These are phyloP conservation scores for Pseudogymnoascus sp. DNA, from an alignment of 2,329 filamentous ascomycete genomes.

Conservation along the genomic window DNA sequence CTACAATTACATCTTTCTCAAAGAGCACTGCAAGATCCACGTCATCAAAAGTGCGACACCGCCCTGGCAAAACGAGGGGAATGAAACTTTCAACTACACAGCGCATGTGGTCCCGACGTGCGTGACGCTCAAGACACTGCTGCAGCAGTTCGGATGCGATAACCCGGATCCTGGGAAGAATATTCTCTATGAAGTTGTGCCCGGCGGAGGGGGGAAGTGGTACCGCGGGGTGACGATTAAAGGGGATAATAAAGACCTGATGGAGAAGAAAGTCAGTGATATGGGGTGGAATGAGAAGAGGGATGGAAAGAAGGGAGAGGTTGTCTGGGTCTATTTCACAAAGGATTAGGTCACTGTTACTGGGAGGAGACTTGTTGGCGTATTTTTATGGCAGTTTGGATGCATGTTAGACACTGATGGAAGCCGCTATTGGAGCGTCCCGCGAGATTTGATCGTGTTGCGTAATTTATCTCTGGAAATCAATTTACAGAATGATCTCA, in stretches of 20 bases:
- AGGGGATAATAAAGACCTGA: slow-evolving; percentile 42
- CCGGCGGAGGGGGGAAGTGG: slow-evolving; percentile 52
- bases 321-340: slow-evolving; percentile 55
- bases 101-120: slow-evolving; percentile 46
- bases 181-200: slow-evolving; percentile 48
- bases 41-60: slow-evolving; percentile 42
- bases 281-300: slow-evolving; percentile 52
- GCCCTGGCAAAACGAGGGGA: slow-evolving; percentile 44
- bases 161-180: slow-evolving; percentile 48
- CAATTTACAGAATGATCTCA: not conserved
- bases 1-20: slow-evolving; percentile 56
- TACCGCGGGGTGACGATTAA: slow-evolving; percentile 46
- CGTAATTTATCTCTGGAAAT: not conserved
- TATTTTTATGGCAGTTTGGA: not conserved
- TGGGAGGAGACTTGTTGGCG: not conserved
- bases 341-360: slow-evolving; percentile 31
- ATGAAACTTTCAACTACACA: slow-evolving; percentile 36
- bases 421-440: not conserved
- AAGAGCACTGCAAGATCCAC: slow-evolving; percentile 52
- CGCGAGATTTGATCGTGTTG: not conserved
- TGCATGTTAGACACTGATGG: not conserved
- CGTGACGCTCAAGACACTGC: slow-evolving; percentile 48
- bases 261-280: slow-evolving; percentile 45
- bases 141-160: slow-evolving; percentile 51
- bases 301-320: slow-evolving; percentile 40